These are phyloP conservation scores for Tetrahymena thermophila DNA, from an alignment of 73 alveolate genomes.

Conservation along the genomic window DNA sequence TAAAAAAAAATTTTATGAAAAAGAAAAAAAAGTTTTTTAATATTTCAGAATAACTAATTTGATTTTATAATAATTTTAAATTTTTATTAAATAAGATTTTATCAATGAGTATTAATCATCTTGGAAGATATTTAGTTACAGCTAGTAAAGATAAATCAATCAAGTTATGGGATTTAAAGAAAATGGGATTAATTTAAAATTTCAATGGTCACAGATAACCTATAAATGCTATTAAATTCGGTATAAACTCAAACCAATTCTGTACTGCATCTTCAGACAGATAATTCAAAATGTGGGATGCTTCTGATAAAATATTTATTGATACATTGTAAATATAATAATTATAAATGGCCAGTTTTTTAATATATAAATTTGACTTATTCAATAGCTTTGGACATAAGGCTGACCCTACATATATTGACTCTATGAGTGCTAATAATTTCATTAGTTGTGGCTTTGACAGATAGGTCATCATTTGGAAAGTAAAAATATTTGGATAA, in stretches of 20 bases:
- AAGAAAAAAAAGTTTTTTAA: no score
- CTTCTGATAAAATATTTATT: conserved; percentile 15
- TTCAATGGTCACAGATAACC: conserved; percentile 33
- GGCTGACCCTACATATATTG: conserved; percentile 34
- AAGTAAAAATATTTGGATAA: background rate
- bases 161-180: conserved; percentile 43
- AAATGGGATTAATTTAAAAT: conserved; percentile 9
- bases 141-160: conserved; percentile 34
- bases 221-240: conserved; percentile 32
- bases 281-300: conserved; percentile 34
- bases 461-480: conserved; percentile 36
- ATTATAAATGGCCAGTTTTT: background rate
- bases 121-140: conserved; percentile 27
- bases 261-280: conserved; percentile 33
- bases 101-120: conserved; percentile 7
- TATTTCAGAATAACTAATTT: no score
- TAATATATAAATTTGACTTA: background rate
- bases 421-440: conserved; percentile 24
- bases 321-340: conserved; percentile 32
- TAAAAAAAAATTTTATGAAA: no score
- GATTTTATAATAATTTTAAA: background rate
- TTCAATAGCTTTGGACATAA: conserved; percentile 27
- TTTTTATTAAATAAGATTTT: conserved; percentile 2
- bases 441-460: conserved; percentile 32
- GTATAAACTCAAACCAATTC: conserved; percentile 20